Percentiles rank a stretch among this genome's conserved stretches.
Conservation (phyloP, 2,329 filamentous ascomycete genomes). For the Aspergillus melleus region DNA sequence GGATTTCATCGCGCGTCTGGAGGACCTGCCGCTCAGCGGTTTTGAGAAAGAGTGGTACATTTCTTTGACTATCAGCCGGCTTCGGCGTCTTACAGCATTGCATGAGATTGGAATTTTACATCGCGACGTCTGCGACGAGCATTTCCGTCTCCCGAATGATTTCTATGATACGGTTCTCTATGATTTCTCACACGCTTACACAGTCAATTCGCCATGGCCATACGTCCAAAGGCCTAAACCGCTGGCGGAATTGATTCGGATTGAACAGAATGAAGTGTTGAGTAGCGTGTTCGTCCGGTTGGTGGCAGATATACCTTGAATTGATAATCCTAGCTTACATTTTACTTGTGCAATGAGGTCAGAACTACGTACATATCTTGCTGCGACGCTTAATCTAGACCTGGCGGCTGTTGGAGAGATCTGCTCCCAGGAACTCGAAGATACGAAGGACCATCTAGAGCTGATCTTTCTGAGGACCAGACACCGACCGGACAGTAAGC, state of each 20-base stretch:
- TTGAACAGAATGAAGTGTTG: conserved; percentile 6
- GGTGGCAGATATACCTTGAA: background rate
- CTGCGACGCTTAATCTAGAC: background rate
- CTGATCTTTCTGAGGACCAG: conserved; percentile 6
- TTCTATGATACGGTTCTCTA: conserved; percentile 18
- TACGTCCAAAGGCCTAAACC: conserved; percentile 1
- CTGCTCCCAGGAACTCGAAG: conserved; percentile 2
- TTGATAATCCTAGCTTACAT: background rate
- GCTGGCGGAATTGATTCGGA: conserved; percentile 1
- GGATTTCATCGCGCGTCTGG: too few relatives aligned
- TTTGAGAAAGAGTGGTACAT: too few relatives aligned
- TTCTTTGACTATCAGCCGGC: too few relatives aligned
- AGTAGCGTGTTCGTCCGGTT: conserved; percentile 3
- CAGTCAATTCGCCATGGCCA: background rate
- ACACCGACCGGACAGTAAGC: conserved; percentile 13
- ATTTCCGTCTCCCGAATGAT: conserved; percentile 16
- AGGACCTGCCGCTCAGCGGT: too few relatives aligned
- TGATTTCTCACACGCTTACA: conserved; percentile 12
- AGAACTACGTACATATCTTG: conserved; percentile 1
- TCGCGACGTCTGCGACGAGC: conserved; percentile 16
- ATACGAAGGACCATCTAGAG: conserved; percentile 2
- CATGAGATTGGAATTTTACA: too few relatives aligned
- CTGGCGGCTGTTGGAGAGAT: background rate
- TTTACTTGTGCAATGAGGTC: background rate
- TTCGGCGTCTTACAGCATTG: too few relatives aligned